Evolutionary conservation across 306 rosid genomes (phyloP).

Genomic region (Cucurbita ficifolia): DNA sequence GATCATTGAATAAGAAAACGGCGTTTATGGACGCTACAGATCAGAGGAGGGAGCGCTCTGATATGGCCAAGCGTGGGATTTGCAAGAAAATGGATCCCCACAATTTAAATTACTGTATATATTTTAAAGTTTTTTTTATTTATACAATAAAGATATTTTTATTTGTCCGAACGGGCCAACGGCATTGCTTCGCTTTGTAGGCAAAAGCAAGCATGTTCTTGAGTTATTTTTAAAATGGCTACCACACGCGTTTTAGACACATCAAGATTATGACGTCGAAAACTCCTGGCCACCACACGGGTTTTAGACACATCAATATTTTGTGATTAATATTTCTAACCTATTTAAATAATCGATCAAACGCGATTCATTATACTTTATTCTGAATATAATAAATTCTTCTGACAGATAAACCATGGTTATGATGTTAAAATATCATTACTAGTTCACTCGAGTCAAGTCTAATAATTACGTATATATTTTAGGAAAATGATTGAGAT

Average conservation of each 20-base stretch:
- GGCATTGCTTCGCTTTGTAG: neutral
- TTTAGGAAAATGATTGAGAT: too few relatives aligned
- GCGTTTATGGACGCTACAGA: neutral
- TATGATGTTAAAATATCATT: too few relatives aligned
- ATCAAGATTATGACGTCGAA: neutral
- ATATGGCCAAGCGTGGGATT: neutral
- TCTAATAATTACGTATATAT: too few relatives aligned
- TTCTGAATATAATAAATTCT: too few relatives aligned
- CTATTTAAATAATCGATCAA: too few relatives aligned
- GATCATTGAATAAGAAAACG: conserved; percentile 1
- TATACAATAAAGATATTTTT: neutral
- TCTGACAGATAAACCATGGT: too few relatives aligned
- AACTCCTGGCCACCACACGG: neutral
- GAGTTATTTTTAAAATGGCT: neutral
- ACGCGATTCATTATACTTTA: too few relatives aligned
- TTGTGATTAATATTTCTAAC: too few relatives aligned
- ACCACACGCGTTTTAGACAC: neutral
- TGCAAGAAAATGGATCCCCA: neutral
- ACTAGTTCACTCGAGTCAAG: too few relatives aligned
- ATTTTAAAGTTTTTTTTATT: too few relatives aligned
- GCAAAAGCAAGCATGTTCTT: neutral
- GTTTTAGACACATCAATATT: too few relatives aligned
- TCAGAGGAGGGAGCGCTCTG: neutral
- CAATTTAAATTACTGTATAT: neutral
- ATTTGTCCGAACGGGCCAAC: neutral